Evolutionary conservation across 768 basidiomycete genomes (phyloP).

Genomic region (Boletus barrowsii): DNA sequence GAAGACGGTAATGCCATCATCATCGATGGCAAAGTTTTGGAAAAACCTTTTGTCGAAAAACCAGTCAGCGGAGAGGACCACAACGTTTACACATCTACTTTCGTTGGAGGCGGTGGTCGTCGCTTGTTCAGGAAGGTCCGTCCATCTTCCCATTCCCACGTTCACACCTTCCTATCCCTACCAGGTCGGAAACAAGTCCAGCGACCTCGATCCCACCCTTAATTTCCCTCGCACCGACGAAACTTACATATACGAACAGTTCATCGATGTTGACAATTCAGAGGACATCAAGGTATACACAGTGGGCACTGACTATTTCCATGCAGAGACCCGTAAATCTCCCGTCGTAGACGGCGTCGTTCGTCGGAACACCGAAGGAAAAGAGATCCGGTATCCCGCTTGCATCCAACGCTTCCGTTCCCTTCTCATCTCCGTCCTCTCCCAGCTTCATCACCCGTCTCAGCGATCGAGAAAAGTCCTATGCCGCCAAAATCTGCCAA

Average conservation of each 20-base stretch:
- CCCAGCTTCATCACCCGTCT: constrained; percentile 85
- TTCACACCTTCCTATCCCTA: background rate
- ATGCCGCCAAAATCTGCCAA: constrained; percentile 91
- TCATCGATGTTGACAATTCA: constrained; percentile 95
- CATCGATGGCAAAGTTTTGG: constrained; percentile 85
- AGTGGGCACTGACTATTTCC: constrained; percentile 90
- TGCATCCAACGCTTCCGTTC: background rate
- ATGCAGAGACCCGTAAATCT: constrained; percentile 98
- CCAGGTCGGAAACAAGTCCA: constrained; percentile 98
- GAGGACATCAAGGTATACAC: constrained; percentile 99
- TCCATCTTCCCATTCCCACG: background rate
- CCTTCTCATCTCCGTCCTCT: background rate
- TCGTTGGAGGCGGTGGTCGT: constrained; percentile 86
- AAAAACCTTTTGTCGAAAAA: constrained; percentile 99
- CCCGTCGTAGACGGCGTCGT: constrained; percentile 98
- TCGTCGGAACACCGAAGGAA: constrained; percentile 95
- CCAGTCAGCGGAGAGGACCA: constrained; percentile 99
- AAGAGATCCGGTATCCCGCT: constrained; percentile 80
- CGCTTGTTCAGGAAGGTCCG: constrained; percentile 90
- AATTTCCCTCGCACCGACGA: constrained; percentile 89
- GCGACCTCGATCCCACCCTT: constrained; percentile 82
- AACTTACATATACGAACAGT: constrained; percentile 98
- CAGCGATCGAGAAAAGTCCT: constrained; percentile 81
- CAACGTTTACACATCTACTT: constrained; percentile 96
- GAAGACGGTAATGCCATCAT: constrained; percentile 90